Conservation (phyloP, 805 yeast species). For the Lipomyces japonicus region DNA sequence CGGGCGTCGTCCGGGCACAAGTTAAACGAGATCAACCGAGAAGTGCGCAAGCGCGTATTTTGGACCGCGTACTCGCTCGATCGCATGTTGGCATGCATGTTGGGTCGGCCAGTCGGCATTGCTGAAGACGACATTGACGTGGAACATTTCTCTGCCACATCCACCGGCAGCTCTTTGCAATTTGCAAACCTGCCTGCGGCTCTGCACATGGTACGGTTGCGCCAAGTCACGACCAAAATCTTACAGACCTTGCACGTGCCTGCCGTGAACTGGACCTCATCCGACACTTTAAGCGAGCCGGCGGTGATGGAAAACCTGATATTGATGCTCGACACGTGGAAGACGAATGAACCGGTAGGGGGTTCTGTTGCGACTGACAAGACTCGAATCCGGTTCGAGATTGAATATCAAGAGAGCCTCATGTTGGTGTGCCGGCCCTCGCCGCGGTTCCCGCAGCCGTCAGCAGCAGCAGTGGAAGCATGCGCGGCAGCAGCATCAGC, state of each 20-base stretch:
- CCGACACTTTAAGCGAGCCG: neutral
- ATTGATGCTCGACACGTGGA: conserved; percentile 12
- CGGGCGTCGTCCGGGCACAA: conserved; percentile 24
- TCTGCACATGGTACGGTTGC: conserved; percentile 20
- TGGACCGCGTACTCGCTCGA: conserved; percentile 34
- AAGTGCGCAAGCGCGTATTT: conserved; percentile 30
- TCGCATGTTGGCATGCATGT: conserved; percentile 46
- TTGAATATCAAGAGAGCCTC: conserved; percentile 22
- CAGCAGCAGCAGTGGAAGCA: conserved; percentile 9
- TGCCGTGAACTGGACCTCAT: neutral
- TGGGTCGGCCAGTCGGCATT: conserved; percentile 50
- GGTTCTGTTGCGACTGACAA: conserved; percentile 16
- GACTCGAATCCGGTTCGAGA: conserved; percentile 18
- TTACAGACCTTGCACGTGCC: neutral
- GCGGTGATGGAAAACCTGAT: conserved; percentile 13
- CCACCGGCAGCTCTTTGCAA: conserved; percentile 1
- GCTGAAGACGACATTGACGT: conserved; percentile 49
- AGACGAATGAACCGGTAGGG: conserved; percentile 8
- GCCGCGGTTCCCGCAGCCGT: conserved; percentile 15
- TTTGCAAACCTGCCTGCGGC: conserved; percentile 16
- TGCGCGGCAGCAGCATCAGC: conserved; percentile 15
- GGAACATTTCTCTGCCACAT: conserved; percentile 9
- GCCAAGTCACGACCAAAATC: conserved; percentile 13
- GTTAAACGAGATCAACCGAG: conserved; percentile 26
- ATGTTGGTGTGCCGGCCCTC: conserved; percentile 24